phyloP scores from a whole-genome alignment of 1,284 basidiomycete genomes.

The Garcileccinum viscosum region DNA sequence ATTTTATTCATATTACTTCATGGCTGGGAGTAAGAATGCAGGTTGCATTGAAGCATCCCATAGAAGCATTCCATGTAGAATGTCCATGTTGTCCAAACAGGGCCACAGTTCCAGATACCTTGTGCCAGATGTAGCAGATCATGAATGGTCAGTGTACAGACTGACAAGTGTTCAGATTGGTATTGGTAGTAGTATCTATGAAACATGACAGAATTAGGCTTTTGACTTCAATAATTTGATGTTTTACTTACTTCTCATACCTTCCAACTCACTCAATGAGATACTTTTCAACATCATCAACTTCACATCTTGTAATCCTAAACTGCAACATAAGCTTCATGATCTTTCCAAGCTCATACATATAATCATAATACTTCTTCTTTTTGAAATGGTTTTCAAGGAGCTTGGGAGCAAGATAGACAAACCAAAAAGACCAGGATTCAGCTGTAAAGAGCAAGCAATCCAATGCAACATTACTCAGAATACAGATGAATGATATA shows the following conservation, averaged over 20 bases:
- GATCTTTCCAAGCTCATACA: conserved; percentile 12
- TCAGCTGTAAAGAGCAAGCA: background rate
- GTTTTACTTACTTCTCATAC: conserved; percentile 12
- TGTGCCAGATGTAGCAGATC: conserved; percentile 28
- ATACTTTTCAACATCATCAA: background rate
- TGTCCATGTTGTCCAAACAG: conserved; percentile 27
- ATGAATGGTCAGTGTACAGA: conserved; percentile 29
- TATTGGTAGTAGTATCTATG: conserved; percentile 31
- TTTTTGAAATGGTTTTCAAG: conserved; percentile 5
- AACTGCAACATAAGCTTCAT: conserved; percentile 14
- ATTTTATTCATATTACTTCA: conserved; percentile 11
- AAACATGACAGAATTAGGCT: too few species aligned
- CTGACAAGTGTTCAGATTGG: conserved; percentile 5
- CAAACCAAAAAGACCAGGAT: conserved; percentile 18
- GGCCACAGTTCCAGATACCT: conserved; percentile 18
- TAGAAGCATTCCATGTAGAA: conserved; percentile 15
- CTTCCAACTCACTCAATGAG: conserved; percentile 7
- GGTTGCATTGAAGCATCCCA: background rate
- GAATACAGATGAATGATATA: conserved; percentile 5
- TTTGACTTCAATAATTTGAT: too few species aligned
- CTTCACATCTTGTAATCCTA: background rate
- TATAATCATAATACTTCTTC: conserved; percentile 15
- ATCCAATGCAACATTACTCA: conserved; percentile 7
- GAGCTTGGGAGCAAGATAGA: conserved; percentile 14
- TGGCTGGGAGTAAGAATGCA: background rate